These are phyloP conservation scores for Solanum hybrid DNA, from an alignment of 305 asterid genomes.

Conservation along the genomic window DNA sequence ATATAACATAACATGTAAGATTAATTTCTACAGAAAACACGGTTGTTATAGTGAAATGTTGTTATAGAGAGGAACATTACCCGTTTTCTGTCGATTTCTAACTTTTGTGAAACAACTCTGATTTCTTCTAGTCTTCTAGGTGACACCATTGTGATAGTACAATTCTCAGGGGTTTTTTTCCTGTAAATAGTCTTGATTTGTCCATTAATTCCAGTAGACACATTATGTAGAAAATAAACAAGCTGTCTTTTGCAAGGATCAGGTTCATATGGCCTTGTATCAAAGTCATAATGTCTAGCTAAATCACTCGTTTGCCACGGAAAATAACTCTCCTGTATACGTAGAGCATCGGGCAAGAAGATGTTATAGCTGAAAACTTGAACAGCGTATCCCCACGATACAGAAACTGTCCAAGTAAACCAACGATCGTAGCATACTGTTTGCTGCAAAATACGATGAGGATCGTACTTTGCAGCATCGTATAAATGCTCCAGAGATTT, in stretches of 20 bases:
- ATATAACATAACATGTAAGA: background rate
- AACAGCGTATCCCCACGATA: conserved; percentile 75
- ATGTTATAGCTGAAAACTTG: conserved; percentile 50
- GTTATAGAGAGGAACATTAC: conserved; percentile 13
- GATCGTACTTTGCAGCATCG: conserved; percentile 38
- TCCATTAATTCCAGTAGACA: conserved; percentile 21
- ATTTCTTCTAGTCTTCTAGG: conserved; percentile 35
- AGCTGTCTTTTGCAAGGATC: conserved; percentile 54
- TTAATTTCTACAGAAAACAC: background rate
- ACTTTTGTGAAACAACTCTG: conserved; percentile 41
- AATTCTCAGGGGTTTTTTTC: conserved; percentile 19
- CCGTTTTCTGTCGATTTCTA: conserved; percentile 38
- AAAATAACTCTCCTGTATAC: conserved; percentile 45
- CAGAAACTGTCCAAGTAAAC: conserved; percentile 47
- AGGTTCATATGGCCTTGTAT: conserved; percentile 38
- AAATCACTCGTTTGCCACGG: conserved; percentile 59
- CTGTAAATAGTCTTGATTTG: conserved; percentile 39
- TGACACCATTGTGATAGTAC: conserved; percentile 22
- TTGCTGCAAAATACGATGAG: conserved; percentile 61
- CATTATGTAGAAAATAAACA: conserved; percentile 34
- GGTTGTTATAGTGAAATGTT: background rate
- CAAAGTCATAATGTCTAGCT: conserved; percentile 43
- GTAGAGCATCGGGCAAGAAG: conserved; percentile 51
- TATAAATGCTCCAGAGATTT: conserved; percentile 45
- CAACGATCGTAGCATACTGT: conserved; percentile 53